Base-by-base conservation (phyloP, 2,329 filamentous ascomycete genomes). In the Pleoardoris graminearum region DNA sequence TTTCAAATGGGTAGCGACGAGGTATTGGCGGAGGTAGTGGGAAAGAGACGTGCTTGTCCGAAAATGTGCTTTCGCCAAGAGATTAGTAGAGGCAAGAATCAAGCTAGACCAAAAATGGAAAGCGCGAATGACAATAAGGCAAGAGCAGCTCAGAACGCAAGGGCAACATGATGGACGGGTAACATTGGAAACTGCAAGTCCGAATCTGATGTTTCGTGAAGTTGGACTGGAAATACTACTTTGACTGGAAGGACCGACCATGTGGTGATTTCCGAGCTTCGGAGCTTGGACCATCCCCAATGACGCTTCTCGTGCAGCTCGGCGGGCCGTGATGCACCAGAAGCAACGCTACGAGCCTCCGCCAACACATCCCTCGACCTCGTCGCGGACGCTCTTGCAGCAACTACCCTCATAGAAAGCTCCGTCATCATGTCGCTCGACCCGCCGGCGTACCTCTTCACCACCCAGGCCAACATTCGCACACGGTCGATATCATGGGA, bases 401-500 rank as follows among this genome's bases (percentile, higher is more conserved):
- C 32, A 41, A 16, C 7, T 19, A 21, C 19, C 17, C 7, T 19
- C 41, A 17, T 17, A 33, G 41, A 48, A 48, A 30, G 50, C 50
- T 25, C 23, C n/a, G 35, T 48, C 62, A 62, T 53, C 62, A 97
- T 97, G 92, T 93, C 91, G 73, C 85, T 96, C 75, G 91, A 97
- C 73, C 89, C 91, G 64, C 92, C 92, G 54, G 89, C 90, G 54
- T 97, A 97, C 76, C 84, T 90, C 60, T 82, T 85, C 71, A 93
- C 91, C 63, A 83, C 97, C 64, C 92, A 96, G 80, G 95, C 90
- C 84, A 97, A 97, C 81, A 96, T 97, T 74, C 90, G 94, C 71
- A 89, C 90, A 71, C 86, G 94, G 63, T 92, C 92, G 61, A 96
- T 99, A 77, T 92, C 93, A 53, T 99, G 94, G 94, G 93, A 97